Conservation (phyloP, 164 flowering plant genomes). For the Liquidambar formosana region DNA sequence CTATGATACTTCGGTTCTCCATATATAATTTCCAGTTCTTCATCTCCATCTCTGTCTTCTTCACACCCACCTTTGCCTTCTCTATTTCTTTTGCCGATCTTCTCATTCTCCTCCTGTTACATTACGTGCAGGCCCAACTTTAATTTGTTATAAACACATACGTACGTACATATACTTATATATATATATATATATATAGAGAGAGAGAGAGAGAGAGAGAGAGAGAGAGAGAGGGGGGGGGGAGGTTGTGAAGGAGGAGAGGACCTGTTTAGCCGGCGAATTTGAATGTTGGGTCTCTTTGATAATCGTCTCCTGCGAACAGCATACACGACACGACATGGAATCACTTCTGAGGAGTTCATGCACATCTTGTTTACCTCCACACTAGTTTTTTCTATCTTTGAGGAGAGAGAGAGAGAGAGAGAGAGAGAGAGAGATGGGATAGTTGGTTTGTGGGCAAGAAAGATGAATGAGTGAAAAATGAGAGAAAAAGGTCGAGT, state of each 20-base stretch:
- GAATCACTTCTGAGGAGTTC: constrained; percentile 16
- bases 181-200: neutral
- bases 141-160: neutral
- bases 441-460: too few relatives aligned
- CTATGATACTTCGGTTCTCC: constrained; percentile 56
- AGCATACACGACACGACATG: constrained; percentile 2
- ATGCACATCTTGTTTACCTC: constrained; percentile 21
- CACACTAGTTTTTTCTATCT: too few relatives aligned
- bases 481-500: too few relatives aligned
- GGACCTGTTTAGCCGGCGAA: constrained; percentile 34
- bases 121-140: neutral
- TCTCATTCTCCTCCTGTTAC: constrained; percentile 28
- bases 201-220: constrained; percentile 5
- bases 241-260: neutral
- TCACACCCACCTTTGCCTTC: constrained; percentile 1
- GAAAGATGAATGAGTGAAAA: too few relatives aligned
- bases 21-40: constrained; percentile 58
- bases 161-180: too few relatives aligned
- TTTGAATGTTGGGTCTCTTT: constrained; percentile 22
- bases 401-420: too few relatives aligned
- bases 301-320: constrained; percentile 12
- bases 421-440: too few relatives aligned
- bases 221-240: too few relatives aligned
- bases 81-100: constrained; percentile 1
- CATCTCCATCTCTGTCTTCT: constrained; percentile 34